These are phyloP conservation scores for Amyloporia xantha DNA, from an alignment of 768 basidiomycete genomes.

Conservation along the genomic window DNA sequence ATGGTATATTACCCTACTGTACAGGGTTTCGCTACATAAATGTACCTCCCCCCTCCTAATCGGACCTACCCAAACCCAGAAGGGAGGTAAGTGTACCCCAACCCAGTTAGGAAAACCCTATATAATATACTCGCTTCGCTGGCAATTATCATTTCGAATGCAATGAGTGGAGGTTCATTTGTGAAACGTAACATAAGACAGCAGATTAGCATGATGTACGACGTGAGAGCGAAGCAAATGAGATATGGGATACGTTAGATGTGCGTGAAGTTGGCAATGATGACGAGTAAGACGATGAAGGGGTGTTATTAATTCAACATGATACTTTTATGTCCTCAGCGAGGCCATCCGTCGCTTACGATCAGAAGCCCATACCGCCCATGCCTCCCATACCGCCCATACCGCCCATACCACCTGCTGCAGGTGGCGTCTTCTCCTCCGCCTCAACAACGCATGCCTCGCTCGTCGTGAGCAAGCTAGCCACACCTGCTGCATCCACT, in stretches of 20 bases:
- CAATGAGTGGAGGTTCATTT: neutral
- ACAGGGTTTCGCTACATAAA: too few species aligned
- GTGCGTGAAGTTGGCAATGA: neutral
- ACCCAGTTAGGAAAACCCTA: too few species aligned
- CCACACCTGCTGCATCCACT: conserved; percentile 91
- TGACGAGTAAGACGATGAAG: neutral
- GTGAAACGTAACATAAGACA: neutral
- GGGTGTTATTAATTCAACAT: neutral
- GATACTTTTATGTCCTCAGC: neutral
- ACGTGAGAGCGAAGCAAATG: neutral
- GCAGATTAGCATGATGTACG: neutral
- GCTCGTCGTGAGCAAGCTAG: conserved; percentile 85
- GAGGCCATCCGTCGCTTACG: neutral
- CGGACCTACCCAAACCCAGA: too few species aligned
- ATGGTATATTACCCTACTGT: too few species aligned
- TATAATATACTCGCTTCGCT: too few species aligned
- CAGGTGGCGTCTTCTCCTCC: conserved; percentile 66
- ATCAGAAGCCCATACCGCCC: conserved; percentile 11
- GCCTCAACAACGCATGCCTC: conserved; percentile 92
- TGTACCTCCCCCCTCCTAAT: too few species aligned
- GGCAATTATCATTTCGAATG: too few species aligned
- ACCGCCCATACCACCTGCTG: conserved; percentile 49
- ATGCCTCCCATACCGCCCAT: conserved; percentile 45
- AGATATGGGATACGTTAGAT: neutral
- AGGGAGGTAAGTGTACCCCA: too few species aligned